phyloP scores from a whole-genome alignment of 139 green algal genomes.

The Chlamydomonas urium region DNA sequence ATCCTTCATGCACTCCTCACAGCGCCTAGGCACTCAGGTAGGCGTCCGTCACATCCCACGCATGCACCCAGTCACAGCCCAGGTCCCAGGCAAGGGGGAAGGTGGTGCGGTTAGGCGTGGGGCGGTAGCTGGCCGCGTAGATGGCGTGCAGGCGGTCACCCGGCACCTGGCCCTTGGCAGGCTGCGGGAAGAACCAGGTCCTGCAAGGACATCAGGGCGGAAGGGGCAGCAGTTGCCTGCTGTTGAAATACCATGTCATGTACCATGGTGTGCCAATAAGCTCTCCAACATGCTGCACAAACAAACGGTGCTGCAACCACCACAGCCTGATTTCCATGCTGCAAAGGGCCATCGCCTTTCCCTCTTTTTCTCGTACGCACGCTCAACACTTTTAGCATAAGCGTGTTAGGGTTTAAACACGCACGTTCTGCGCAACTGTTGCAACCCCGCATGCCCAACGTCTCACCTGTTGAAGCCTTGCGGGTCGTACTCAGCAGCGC shows the following conservation, averaged over 20 bases:
- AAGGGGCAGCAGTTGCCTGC: too few relatives aligned
- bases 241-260: too few relatives aligned
- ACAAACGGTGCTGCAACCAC: too few relatives aligned
- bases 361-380: too few relatives aligned
- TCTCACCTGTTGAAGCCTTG: slow-evolving; percentile 23
- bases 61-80: neutral
- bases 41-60: neutral
- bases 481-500: slow-evolving; percentile 10
- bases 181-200: slow-evolving; percentile 17
- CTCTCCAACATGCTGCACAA: too few relatives aligned
- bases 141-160: neutral
- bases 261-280: too few relatives aligned
- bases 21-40: too few relatives aligned
- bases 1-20: too few relatives aligned
- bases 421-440: neutral
- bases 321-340: too few relatives aligned
- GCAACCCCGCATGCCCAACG: neutral
- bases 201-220: too few relatives aligned
- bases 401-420: neutral
- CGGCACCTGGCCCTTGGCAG: neutral
- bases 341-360: too few relatives aligned
- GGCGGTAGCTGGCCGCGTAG: neutral
- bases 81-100: slow-evolving; percentile 9
- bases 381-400: too few relatives aligned
- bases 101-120: neutral